Evolutionary conservation across 306 rosid genomes (phyloP).

Genomic region (Benincasa hispida): DNA sequence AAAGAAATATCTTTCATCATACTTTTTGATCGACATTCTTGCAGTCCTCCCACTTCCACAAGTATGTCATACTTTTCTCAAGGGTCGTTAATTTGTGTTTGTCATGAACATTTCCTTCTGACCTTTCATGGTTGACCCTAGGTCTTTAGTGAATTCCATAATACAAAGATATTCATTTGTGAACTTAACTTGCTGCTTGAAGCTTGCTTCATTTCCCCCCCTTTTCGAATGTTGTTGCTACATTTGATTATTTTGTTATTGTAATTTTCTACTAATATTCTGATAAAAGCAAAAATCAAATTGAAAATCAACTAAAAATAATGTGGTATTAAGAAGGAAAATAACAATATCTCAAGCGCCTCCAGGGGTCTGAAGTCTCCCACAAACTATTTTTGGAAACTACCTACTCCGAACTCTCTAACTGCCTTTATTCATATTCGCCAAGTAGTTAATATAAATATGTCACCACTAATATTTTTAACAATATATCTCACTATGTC

Average conservation of each 20-base stretch:
- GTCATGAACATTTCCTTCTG: background rate
- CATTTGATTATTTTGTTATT: background rate
- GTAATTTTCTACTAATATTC: background rate
- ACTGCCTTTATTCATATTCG: background rate
- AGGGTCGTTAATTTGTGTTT: background rate
- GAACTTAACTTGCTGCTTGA: background rate
- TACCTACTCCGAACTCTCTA: background rate
- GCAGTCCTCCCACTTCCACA: slow-evolving; percentile 31
- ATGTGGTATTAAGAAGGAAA: background rate
- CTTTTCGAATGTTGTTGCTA: background rate
- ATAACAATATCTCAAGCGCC: background rate
- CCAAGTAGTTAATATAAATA: background rate
- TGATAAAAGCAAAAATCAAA: background rate
- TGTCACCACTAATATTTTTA: background rate
- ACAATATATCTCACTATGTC: background rate
- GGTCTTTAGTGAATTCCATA: background rate
- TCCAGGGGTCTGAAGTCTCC: background rate
- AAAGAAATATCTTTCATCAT: slow-evolving; percentile 64
- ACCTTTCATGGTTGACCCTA: background rate
- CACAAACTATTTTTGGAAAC: background rate
- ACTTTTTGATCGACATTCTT: slow-evolving; percentile 38
- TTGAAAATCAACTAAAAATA: background rate
- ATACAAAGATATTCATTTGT: background rate
- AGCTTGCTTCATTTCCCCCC: too few relatives aligned
- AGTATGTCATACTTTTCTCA: slow-evolving; percentile 6